phyloP scores from a whole-genome alignment of 164 flowering plant species.

The Tinospora cordifolia region DNA sequence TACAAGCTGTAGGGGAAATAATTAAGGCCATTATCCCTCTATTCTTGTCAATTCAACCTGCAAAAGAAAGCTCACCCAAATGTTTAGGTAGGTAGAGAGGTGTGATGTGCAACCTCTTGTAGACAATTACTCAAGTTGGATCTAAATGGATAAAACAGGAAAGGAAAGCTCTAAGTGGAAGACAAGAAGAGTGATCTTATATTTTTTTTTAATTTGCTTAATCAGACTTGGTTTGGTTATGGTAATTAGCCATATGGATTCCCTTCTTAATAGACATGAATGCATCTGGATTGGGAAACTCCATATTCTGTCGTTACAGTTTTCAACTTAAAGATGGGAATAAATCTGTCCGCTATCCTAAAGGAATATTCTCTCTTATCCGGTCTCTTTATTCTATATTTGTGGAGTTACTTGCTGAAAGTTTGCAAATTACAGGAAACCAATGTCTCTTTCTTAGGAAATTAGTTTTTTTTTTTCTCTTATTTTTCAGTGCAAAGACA shows the following conservation, averaged over 20 bases:
- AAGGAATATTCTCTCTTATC: no score
- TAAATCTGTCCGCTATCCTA: no score
- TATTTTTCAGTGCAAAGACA: no score
- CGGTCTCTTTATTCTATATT: no score
- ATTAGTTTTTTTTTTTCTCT: no score
- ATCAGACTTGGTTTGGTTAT: background rate
- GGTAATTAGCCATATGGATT: background rate
- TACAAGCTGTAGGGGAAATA: background rate
- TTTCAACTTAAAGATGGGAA: no score
- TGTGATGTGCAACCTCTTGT: background rate
- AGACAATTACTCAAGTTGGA: background rate
- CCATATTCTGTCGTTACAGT: no score
- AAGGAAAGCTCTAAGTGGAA: background rate
- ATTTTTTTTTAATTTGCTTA: background rate
- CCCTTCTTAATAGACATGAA: background rate
- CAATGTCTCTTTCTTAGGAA: no score
- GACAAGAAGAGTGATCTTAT: background rate
- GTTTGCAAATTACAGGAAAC: no score
- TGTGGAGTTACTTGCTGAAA: no score
- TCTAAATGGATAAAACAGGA: background rate
- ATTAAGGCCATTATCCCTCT: background rate
- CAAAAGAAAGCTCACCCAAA: background rate
- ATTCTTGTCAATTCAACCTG: background rate
- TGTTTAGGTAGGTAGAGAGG: background rate
- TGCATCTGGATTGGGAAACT: no score